Evolutionary conservation across 768 basidiomycete species (phyloP).

Genomic region (Termitomyces sp.): DNA sequence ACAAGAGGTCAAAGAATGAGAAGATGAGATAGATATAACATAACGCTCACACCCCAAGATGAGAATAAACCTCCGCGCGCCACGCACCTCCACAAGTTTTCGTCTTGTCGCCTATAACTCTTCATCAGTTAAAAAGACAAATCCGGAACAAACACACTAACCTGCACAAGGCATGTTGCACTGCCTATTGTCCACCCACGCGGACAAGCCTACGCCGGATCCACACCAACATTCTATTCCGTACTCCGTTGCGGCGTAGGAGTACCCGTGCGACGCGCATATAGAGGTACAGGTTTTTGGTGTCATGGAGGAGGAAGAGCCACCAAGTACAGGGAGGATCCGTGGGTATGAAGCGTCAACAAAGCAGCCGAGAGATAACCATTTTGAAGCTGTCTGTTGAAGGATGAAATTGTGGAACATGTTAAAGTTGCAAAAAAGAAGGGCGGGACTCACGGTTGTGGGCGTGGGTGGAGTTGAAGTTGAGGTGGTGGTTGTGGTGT

Average conservation of each 20-base stretch:
- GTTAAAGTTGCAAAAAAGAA: slow-evolving; percentile 1
- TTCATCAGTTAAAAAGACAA: not conserved
- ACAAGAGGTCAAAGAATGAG: not conserved
- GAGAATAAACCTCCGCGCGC: slow-evolving; percentile 26
- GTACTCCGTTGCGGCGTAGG: slow-evolving; percentile 31
- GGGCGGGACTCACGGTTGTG: not conserved
- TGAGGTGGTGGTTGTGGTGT: slow-evolving; percentile 2
- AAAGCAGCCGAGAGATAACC: slow-evolving; percentile 31
- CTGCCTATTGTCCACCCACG: slow-evolving; percentile 17
- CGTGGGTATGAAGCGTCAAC: slow-evolving; percentile 22
- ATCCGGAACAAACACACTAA: slow-evolving; percentile 13
- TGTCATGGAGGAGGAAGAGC: slow-evolving; percentile 24
- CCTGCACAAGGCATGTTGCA: slow-evolving; percentile 31
- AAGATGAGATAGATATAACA: not conserved
- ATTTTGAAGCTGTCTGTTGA: slow-evolving; percentile 6
- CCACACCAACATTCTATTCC: slow-evolving; percentile 34
- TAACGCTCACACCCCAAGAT: not conserved
- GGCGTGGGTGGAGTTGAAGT: slow-evolving; percentile 5
- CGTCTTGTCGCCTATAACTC: slow-evolving; percentile 19
- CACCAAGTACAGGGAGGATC: slow-evolving; percentile 23
- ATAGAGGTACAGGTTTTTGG: slow-evolving; percentile 23
- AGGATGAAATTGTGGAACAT: not conserved
- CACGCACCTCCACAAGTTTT: slow-evolving; percentile 32
- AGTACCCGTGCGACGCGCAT: slow-evolving; percentile 24
- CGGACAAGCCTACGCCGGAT: slow-evolving; percentile 19